Evolutionary conservation across 2,329 filamentous ascomycete species (phyloP).

Genomic region (Xylariaceae sp.): DNA sequence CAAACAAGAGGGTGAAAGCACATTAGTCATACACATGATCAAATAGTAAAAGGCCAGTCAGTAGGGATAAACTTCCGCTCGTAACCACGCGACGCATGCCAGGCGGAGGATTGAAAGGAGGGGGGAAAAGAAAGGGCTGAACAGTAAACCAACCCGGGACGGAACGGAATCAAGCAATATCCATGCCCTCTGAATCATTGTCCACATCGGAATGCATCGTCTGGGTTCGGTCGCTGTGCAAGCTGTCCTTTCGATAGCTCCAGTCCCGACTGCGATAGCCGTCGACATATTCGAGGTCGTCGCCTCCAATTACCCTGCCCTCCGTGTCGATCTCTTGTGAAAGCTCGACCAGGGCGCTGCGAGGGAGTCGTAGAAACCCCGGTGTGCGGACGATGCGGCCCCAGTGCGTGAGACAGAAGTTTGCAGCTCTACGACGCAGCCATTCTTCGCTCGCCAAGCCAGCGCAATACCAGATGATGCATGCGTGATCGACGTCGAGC

Average conservation of each 20-base stretch:
- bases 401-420: conserved; percentile 91
- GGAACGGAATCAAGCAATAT: conserved; percentile 37
- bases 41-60: too few relatives aligned
- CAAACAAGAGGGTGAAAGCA: too few relatives aligned
- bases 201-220: conserved; percentile 52
- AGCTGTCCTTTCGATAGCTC: conserved; percentile 50
- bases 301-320: conserved; percentile 82
- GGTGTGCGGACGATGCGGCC: conserved; percentile 85
- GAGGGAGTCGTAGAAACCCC: conserved; percentile 76
- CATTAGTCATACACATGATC: conserved; percentile 1
- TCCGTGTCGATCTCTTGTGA: conserved; percentile 92
- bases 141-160: too few relatives aligned
- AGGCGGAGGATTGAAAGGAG: too few relatives aligned
- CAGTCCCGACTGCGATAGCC: conserved; percentile 44
- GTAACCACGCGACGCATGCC: too few relatives aligned
- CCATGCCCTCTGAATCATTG: conserved; percentile 56
- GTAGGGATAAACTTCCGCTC: too few relatives aligned
- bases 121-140: conserved; percentile 14
- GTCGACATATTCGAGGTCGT: conserved; percentile 63
- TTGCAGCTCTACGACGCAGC: conserved; percentile 81
- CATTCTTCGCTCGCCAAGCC: conserved; percentile 87
- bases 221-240: conserved; percentile 54
- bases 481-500: conserved; percentile 89
- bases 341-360: conserved; percentile 77
- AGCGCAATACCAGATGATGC: conserved; percentile 93